Base-by-base conservation (phyloP, 805 yeast genomes). In the Candida insectorum region DNA sequence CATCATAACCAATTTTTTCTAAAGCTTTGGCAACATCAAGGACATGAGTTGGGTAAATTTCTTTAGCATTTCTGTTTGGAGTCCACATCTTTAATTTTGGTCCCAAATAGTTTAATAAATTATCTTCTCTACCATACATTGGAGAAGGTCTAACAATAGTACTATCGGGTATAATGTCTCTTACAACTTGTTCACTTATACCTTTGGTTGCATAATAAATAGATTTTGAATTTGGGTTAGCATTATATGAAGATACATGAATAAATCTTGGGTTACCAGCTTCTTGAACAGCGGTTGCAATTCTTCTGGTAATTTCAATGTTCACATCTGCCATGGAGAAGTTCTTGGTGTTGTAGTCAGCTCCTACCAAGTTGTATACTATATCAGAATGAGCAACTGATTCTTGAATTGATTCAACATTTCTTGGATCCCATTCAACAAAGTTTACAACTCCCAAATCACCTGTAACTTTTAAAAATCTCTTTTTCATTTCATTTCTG, bases 121-220 rank as follows among this genome's bases (percentile, higher is more conserved):
- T 65, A 56, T 83, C 88, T 54, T 81, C 83, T 51, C 80, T 68
- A 20, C 93, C 93, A 52, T 63, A 85, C 76, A 85, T 72, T 31
- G 85, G 85, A 16, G 83, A 78, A 5, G 95, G 95, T 59, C 95
- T 78, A 19, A 85, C 93, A 49, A 86, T 85, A 13, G 95, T 85
- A 30, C 85, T 71, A 50, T 77, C 83, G 17, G 95, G 94, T 34
- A 74, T 56, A 28, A 73, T 73, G 26, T 76, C 85, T 39, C 73
- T 67, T 16, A 81, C 94, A 20, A 73, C 75, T 50, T 75, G 71
- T 62, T 86, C 95, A 37, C 84, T 89, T 30, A 79, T 58, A 32
- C 85, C 93, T 64, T 86, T 86, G 24, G 95, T 78, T 23, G 88
- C 81, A 56, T 77, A 78, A 57, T 74, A 86, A n/a, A 73, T 70